Evolutionary conservation across 192 early-diverging fungal species (phyloP), one percentile per base, ranked within the genome.

Genomic region (Backusella parvicylindrica): DNA sequence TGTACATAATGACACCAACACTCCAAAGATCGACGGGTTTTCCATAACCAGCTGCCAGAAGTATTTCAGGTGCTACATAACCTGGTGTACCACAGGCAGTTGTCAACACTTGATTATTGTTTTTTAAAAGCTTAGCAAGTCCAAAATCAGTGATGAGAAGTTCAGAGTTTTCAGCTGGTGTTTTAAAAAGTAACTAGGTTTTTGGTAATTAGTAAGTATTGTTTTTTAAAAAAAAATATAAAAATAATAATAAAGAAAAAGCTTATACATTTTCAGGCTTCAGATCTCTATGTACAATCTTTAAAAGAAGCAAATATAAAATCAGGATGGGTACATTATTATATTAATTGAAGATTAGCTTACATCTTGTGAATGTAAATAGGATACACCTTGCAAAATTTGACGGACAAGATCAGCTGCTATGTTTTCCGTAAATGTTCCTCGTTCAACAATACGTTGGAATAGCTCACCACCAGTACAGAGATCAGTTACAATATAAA

Each of bases 391-490:
- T 60, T 93, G 84, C 31, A 91, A 79, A n/a, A 94, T 89, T 38
- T 89, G 86, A 49, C 86, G 84, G 2, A 95, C 86, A 41, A 95
- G 84, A 38, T 85, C 72, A 36, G 89, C 85, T 3, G 93, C 93
- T 81, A 94, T 92, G 12, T 79, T 80, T 73, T 96, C 94, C 28
- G 87, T 89, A 75, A 92, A 95, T 70, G 76, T 83, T 18, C 93
- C 93, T 73, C 83, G 86, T 43, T 90, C 80, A 56, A 87, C 77
- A 50, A 95, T 90, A 32, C 91, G 87, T 63, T 92, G 82, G 75
- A 95, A 95, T 35, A 95, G 86, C 84, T 95, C 94, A 68, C 94
- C 93, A 40, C 94, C 94, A 12, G 84, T 87, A 70, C 86, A 87
- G 36, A 93, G 81, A 77, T 91, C 87, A 64, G 89, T 91, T 49